Evolutionary conservation across 495 filamentous ascomycete species (phyloP).

Genomic region (Mytilinidion resinicola): DNA sequence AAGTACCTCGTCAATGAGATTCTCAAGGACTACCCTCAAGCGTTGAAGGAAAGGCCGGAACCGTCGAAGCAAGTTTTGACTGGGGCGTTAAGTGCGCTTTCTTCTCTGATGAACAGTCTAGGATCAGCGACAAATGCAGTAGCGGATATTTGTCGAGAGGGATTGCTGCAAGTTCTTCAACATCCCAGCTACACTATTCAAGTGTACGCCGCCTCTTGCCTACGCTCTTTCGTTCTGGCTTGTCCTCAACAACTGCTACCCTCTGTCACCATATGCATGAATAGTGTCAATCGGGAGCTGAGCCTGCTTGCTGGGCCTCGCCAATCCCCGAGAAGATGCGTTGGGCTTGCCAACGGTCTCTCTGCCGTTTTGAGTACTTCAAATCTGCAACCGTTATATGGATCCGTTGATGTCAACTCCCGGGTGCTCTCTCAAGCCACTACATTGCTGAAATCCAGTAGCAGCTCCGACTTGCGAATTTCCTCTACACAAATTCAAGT

Average conservation of each 20-base stretch:
- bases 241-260: conserved; percentile 88
- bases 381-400: conserved; percentile 79
- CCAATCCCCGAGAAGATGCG: conserved; percentile 74
- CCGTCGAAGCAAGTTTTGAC: conserved; percentile 81
- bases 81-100: conserved; percentile 70
- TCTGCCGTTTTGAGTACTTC: conserved; percentile 88
- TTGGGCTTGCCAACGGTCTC: conserved; percentile 89
- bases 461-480: conserved; percentile 82
- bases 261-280: conserved; percentile 93
- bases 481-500: conserved; percentile 95
- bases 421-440: conserved; percentile 86
- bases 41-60: conserved; percentile 82
- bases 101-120: conserved; percentile 69
- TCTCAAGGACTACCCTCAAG: conserved; percentile 91
- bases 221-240: conserved; percentile 80
- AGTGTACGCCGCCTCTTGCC: conserved; percentile 73
- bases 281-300: conserved; percentile 84
- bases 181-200: conserved; percentile 97
- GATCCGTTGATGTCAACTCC: conserved; percentile 91
- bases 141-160: conserved; percentile 77
- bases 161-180: conserved; percentile 81
- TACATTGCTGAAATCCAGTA: conserved; percentile 85
- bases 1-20: conserved; percentile 78
- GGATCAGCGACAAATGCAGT: conserved; percentile 73
- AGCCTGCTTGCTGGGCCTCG: conserved; percentile 66